Evolutionary conservation across 2,329 filamentous ascomycete genomes (phyloP), one percentile per base, ranked within the genome.

Genomic region (Microdochium paspali): DNA sequence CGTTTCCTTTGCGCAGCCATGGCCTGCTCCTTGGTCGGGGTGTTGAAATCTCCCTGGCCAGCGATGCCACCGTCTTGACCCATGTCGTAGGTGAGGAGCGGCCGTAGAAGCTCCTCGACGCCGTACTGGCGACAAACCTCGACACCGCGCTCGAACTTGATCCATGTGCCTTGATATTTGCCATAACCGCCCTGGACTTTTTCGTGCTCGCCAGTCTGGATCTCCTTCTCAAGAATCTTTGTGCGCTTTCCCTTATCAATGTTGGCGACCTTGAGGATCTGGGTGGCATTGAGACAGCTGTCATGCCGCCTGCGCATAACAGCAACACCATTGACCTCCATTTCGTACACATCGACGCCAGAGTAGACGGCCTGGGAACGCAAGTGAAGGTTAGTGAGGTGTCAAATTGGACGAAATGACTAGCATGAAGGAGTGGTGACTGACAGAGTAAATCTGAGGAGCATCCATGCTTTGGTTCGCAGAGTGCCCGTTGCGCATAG

Each of bases 121-220:
- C 78, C 80, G 56, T 85, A 85, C 54, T 84, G 80, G 39, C 86
- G 82, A 66, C 93, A 97, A 57, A 98, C 91, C 61, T 96, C 89
- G 43, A 94, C 77, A 1, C 91, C 93, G 51, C 91, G 82, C 45
- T 91, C 86, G 61, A 95, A 97, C 60, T 86, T 88, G 61, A 98
- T 95, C 93, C 93, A 98, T 2, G 93, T 98, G 47, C 93, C 93
- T 71, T 98, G 93, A 61, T 98, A 98, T 71, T 97, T 97, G 54
- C 93, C 93, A 61, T 98, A 98, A 4, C 93, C 93, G 28, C 93
- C 93, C 64, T 98, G 93, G 2, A 98, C 91, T 67, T 98, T 98
- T 66, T 98, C 93, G 66, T 98, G 91, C 61, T 95, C 88, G 59
- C 93, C 93, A 0, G 87, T 93, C 53, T 95, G 81, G 50, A 98